Base-by-base conservation (phyloP, 2,329 filamentous ascomycete species). In the Immersiporthe knoxdaviesiana region DNA sequence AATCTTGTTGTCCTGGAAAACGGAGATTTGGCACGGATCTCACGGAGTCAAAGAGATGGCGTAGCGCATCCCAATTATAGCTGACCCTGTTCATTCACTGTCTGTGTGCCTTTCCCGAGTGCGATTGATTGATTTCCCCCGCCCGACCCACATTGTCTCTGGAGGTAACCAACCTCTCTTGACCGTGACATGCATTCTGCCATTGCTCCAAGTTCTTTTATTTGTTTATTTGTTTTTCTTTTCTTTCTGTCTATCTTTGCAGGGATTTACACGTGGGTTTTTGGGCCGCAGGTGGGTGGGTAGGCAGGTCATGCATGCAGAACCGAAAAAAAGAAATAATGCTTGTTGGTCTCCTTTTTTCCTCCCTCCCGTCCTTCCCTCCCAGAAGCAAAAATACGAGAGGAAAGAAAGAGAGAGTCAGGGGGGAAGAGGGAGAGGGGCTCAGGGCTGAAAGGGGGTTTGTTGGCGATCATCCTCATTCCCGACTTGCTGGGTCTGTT, bases 1-100 rank as follows among this genome's bases (percentile, higher is more conserved):
- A 59, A 59, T 37, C 32, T 59, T 24, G 56, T 24, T 59, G 56
- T 37, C 30, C 30, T 59, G 56, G 56, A 3, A 59, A 14, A 37
- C 56, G 56, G 56, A 59, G 30, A 59, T 59, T 35, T 35, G 56
- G 16, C 32, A 59, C 32, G 56, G 56, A 59, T 59, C 56, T 59
- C 30, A 16, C 32, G 30, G 27, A 30, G 30, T 37, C 56, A n/a
- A n/a, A n/a, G 30, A 24, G 21, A 59, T 35, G 56, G 52, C 27
- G 52, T 18, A 56, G 52, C 52, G 32, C 24, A 56, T 27, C 24
- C 56, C 56, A 59, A 56, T 56, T 30, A 30, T 56, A 30, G 56
- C 16, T 35, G 12, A 6, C 10, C 54, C 54, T 35, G 30, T 35
- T n/a, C n/a, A n/a, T n/a, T n/a, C 30, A 14, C 30, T n/a, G 18